These are phyloP conservation scores for Pseudognaphalium luteoalbum DNA, from an alignment of 129 eudicot species.

Conservation along the genomic window DNA sequence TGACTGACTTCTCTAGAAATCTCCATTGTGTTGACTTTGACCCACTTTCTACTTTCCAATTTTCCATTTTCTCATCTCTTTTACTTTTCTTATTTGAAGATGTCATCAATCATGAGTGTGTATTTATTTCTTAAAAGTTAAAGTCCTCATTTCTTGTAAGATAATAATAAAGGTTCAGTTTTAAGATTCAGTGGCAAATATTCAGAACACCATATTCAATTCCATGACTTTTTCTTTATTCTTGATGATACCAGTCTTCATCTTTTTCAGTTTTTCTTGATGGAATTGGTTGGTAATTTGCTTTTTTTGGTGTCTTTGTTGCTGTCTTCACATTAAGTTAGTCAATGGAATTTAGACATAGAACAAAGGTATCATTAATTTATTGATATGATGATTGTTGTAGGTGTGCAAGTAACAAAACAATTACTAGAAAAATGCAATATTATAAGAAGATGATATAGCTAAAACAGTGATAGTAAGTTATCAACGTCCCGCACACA, in stretches of 20 bases:
- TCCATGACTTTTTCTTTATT: no score
- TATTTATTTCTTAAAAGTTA: no score
- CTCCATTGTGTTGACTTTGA: slow-evolving; percentile 18
- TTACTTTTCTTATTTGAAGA: background rate
- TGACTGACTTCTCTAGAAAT: slow-evolving; percentile 15
- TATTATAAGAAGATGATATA: background rate
- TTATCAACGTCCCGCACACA: background rate
- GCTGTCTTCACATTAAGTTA: no score
- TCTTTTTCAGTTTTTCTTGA: no score
- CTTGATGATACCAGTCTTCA: no score
- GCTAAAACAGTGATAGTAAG: background rate
- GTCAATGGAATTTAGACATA: no score
- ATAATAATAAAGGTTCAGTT: no score
- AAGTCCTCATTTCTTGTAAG: no score
- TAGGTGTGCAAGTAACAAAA: background rate
- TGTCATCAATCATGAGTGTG: background rate
- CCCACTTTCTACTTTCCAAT: background rate
- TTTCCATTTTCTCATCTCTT: background rate
- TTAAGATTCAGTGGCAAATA: no score
- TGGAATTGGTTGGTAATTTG: no score
- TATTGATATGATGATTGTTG: background rate
- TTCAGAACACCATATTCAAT: no score
- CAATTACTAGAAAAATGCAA: background rate
- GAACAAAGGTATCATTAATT: background rate
- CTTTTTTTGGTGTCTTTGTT: no score